phyloP scores from a whole-genome alignment of 2,329 filamentous ascomycete genomes.

The Phoma sp. region DNA sequence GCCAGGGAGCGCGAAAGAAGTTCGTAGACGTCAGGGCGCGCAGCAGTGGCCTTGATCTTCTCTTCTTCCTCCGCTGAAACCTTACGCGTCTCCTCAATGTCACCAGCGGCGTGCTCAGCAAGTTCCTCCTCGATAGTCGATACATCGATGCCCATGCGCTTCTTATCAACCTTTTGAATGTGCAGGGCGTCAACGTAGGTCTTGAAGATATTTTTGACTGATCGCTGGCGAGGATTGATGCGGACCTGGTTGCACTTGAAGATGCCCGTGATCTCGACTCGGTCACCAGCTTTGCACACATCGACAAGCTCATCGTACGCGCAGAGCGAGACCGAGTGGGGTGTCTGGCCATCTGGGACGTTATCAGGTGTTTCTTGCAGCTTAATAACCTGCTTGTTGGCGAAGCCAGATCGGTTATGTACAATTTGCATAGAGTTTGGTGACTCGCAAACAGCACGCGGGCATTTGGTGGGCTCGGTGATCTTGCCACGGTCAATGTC shows the following conservation, averaged over 20 bases:
- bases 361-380: conserved; percentile 96
- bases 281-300: conserved; percentile 96
- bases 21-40: conserved; percentile 88
- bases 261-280: conserved; percentile 93
- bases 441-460: conserved; percentile 78
- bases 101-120: conserved; percentile 73
- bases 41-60: conserved; percentile 82
- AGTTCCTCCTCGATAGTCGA: conserved; percentile 87
- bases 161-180: conserved; percentile 95
- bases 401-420: conserved; percentile 93
- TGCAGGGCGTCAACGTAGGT: conserved; percentile 96
- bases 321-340: conserved; percentile 94
- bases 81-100: conserved; percentile 82
- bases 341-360: conserved; percentile 93
- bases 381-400: conserved; percentile 99
- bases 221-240: conserved; percentile 89
- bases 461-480: conserved; percentile 89
- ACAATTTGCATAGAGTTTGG: conserved; percentile 98
- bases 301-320: conserved; percentile 97
- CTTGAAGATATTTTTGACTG: conserved; percentile 95
- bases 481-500: conserved; percentile 96
- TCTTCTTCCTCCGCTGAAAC: conserved; percentile 86
- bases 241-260: conserved; percentile 95
- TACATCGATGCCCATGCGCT: conserved; percentile 87
- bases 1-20: conserved; percentile 88